phyloP scores from a whole-genome alignment of 169 alveolate species.

The Miamiensis avidus region DNA sequence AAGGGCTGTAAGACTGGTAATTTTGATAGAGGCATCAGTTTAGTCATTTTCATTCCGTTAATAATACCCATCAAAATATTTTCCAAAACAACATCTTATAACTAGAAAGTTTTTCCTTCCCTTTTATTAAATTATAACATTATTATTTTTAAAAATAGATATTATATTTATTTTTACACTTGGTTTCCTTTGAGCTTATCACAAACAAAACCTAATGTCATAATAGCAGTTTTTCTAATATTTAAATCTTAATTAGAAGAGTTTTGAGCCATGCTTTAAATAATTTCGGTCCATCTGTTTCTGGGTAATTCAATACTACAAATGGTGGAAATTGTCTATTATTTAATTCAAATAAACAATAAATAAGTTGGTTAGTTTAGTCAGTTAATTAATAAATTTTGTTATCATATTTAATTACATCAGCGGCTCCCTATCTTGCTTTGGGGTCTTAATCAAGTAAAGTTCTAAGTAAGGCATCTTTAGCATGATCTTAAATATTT shows the following conservation, averaged over 20 bases:
- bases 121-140: not conserved
- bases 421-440: not conserved
- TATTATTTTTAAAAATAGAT: not conserved
- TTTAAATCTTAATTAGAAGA: not conserved
- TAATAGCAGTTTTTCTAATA: conserved; percentile 25
- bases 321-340: conserved; percentile 20
- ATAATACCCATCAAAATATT: conserved; percentile 21
- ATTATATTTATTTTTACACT: not conserved
- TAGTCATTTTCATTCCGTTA: conserved; percentile 10
- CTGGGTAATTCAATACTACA: conserved; percentile 8
- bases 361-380: not conserved
- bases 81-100: not conserved
- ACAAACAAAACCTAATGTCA: conserved; percentile 19
- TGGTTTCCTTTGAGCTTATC: conserved; percentile 2
- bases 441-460: not conserved
- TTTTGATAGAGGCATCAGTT: conserved; percentile 3
- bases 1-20: not conserved
- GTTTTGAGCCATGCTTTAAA: not conserved
- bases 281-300: conserved; percentile 13
- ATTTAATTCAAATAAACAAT: not conserved
- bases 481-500: conserved; percentile 1
- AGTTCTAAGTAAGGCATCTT: not conserved
- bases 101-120: not conserved
- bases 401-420: not conserved
- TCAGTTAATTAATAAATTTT: not conserved